Evolutionary conservation across 371 early-diverging fungal species (phyloP).

Genomic region (Mucor velutinosus): DNA sequence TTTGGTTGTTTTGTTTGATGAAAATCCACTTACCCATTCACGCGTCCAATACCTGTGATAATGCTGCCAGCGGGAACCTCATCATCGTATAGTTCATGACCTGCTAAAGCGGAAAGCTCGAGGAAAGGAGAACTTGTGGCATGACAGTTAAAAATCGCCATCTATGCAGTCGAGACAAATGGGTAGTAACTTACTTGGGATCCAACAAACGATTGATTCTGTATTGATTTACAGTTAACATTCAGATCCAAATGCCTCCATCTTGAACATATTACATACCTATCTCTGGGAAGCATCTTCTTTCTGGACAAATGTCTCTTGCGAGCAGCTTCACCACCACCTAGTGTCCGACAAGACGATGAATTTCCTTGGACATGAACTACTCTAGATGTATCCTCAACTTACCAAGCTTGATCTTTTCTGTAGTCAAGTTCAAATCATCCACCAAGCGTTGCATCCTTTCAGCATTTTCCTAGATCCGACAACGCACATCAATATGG

Average conservation of each 20-base stretch:
- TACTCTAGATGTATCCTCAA: background rate
- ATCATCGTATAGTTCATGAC: slow-evolving; percentile 86
- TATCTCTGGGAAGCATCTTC: slow-evolving; percentile 94
- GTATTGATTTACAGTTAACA: background rate
- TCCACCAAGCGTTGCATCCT: slow-evolving; percentile 78
- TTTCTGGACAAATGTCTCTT: slow-evolving; percentile 85
- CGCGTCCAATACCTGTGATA: slow-evolving; percentile 96
- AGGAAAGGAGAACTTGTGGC: slow-evolving; percentile 83
- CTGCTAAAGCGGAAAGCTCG: slow-evolving; percentile 95
- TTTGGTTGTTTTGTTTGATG: background rate
- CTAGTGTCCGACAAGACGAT: slow-evolving; percentile 37
- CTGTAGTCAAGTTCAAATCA: slow-evolving; percentile 73
- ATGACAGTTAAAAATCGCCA: background rate
- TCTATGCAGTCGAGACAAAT: slow-evolving; percentile 1
- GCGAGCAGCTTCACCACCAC: slow-evolving; percentile 91
- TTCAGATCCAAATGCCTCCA: background rate
- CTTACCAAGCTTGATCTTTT: slow-evolving; percentile 78
- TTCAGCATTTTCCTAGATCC: slow-evolving; percentile 76
- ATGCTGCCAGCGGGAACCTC: slow-evolving; percentile 93
- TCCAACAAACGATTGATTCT: slow-evolving; percentile 86
- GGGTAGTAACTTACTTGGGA: slow-evolving; percentile 63
- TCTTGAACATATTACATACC: slow-evolving; percentile 43
- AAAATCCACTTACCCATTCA: slow-evolving; percentile 73
- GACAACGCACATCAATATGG: background rate
- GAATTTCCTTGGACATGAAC: background rate